These are phyloP conservation scores for Fimicolochytrium jonesii DNA, from an alignment of 192 early-diverging fungal species.

Conservation along the genomic window DNA sequence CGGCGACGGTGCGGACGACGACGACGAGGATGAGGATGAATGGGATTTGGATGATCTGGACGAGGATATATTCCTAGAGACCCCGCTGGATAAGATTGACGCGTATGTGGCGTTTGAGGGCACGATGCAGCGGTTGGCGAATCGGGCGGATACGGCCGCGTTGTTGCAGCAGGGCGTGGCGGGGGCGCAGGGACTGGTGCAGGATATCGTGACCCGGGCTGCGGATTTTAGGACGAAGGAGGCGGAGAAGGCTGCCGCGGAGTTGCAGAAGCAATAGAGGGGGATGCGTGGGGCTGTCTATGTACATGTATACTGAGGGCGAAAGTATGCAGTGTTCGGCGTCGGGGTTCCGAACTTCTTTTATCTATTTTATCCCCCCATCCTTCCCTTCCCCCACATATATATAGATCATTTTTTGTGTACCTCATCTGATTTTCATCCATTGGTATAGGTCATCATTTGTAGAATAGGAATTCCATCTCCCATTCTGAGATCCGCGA, in stretches of 20 bases:
- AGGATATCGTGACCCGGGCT: background rate
- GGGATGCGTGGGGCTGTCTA: too few species aligned
- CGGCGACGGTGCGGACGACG: constrained; percentile 34
- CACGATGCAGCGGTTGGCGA: constrained; percentile 10
- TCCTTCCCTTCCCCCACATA: too few species aligned
- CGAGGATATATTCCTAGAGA: constrained; percentile 31
- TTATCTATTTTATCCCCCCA: too few species aligned
- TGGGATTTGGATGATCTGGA: constrained; percentile 48
- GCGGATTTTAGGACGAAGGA: constrained; percentile 3
- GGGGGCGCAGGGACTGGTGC: background rate
- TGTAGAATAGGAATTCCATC: too few species aligned
- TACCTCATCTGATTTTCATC: too few species aligned
- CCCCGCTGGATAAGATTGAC: constrained; percentile 33
- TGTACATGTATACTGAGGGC: too few species aligned
- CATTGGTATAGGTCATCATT: too few species aligned
- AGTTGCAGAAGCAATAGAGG: background rate
- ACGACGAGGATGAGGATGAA: constrained; percentile 51
- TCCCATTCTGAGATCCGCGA: too few species aligned
- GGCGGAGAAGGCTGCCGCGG: too few species aligned
- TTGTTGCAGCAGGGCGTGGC: constrained; percentile 3
- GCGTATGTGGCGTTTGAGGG: constrained; percentile 19
- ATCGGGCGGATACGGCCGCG: background rate
- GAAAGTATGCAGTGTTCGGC: too few species aligned
- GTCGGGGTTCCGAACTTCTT: too few species aligned
- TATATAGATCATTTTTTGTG: too few species aligned